Conservation (phyloP, 768 basidiomycete species). For the Crucibulum laeve region DNA sequence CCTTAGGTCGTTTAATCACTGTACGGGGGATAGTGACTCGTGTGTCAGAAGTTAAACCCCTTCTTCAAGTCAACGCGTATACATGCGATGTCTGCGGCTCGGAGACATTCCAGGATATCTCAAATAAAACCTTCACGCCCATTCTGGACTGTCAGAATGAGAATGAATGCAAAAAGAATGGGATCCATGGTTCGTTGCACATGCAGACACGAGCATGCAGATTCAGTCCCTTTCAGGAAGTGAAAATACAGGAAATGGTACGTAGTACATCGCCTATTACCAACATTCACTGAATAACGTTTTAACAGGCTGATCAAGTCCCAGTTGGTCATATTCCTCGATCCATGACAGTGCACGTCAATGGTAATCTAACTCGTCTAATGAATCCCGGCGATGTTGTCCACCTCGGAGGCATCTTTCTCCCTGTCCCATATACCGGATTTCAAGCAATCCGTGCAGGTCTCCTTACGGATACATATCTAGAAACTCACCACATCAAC, state of each 20-base stretch:
- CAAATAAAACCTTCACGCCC: slow-evolving; percentile 86
- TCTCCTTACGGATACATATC: slow-evolving; percentile 93
- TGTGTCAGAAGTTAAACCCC: slow-evolving; percentile 97
- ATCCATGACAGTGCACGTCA: slow-evolving; percentile 95
- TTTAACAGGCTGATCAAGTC: slow-evolving; percentile 87
- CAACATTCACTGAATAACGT: slow-evolving; percentile 6
- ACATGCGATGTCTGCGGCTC: slow-evolving; percentile 98
- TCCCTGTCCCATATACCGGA: slow-evolving; percentile 96
- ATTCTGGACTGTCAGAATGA: slow-evolving; percentile 86
- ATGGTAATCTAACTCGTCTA: slow-evolving; percentile 82
- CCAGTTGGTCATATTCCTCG: slow-evolving; percentile 99
- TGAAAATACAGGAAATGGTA: slow-evolving; percentile 99
- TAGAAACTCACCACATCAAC: slow-evolving; percentile 85
- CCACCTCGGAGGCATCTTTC: slow-evolving; percentile 93
- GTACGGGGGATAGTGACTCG: slow-evolving; percentile 98
- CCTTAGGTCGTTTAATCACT: slow-evolving; percentile 92
- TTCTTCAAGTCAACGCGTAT: slow-evolving; percentile 95
- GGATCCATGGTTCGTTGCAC: slow-evolving; percentile 84
- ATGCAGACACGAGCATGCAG: slow-evolving; percentile 99
- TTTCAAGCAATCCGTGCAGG: slow-evolving; percentile 97
- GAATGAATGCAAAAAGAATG: slow-evolving; percentile 81
- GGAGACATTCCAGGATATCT: slow-evolving; percentile 97
- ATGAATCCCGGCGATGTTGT: slow-evolving; percentile 97
- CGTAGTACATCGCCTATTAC: slow-evolving; percentile 9
- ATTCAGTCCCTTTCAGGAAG: slow-evolving; percentile 97